Base-by-base conservation (phyloP, 768 basidiomycete genomes). In the Leucocoprinus sp. region DNA sequence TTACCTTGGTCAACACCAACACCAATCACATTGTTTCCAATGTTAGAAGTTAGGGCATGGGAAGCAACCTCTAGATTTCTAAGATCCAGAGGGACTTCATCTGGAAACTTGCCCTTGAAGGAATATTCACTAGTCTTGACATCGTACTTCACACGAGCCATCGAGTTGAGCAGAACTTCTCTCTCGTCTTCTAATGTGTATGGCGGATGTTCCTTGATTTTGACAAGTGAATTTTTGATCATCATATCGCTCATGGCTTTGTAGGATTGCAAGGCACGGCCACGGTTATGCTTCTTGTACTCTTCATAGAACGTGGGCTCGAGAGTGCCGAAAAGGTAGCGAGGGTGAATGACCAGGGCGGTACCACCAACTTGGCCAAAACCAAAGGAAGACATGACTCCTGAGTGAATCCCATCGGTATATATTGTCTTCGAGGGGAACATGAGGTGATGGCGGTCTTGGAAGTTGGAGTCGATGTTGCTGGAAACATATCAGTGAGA, bases 321-420 rank as follows among this genome's bases (percentile, higher is more conserved):
- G 28, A 97, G 68, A 8, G 85, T 74, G 31, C 84, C 95, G 52
- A 93, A 81, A 52, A 96, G 74, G 67, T 89, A 90, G 53, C 90
- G 85, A 51, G 96, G 93, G 61, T 98, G 84, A 40, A 98, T 60
- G 56, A 97, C 71, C 52, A 93, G 74, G 35, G 83, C 87, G 46
- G 81, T 87, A 44, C 96, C 96, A 43, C 96, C 96, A 51, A 97
- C 95, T 76, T 97, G 96, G 56, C 96, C 93, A 70, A 98, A 98
- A 52, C 96, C 95, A 65, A 95, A 95, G 11, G 90, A 93, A 82
- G 85, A 86, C 90, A 92, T 88, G 45, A 86, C 72, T 58, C 88
- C 90, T 34, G 85, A 87, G 18, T 80, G 80, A 54, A 97, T 82
- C 50, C 90, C 88, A 55, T 97, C 93, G 4, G 95, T 97, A 59